These are phyloP conservation scores for Candida tetrigidarum DNA, from an alignment of 1,139 yeast genomes.

Conservation along the genomic window DNA sequence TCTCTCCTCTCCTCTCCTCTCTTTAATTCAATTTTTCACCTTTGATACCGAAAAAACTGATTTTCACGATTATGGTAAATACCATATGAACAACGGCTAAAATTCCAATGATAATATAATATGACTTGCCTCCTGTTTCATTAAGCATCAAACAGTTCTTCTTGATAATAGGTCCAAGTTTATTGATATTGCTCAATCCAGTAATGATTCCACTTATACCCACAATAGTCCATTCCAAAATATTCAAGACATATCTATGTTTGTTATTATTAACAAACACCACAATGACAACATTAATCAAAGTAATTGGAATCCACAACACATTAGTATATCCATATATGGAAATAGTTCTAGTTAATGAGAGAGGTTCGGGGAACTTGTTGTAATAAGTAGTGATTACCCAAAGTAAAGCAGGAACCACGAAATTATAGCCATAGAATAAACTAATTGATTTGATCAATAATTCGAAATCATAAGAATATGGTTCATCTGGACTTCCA, in stretches of 20 bases:
- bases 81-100: slow-evolving; percentile 43
- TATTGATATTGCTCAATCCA: slow-evolving; percentile 49
- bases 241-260: slow-evolving; percentile 37
- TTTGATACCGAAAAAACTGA: slow-evolving; percentile 50
- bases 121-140: slow-evolving; percentile 27
- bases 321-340: slow-evolving; percentile 81
- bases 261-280: slow-evolving; percentile 42
- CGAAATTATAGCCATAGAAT: slow-evolving; percentile 72
- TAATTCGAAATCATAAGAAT: slow-evolving; percentile 62
- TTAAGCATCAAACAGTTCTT: slow-evolving; percentile 36
- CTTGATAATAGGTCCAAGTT: slow-evolving; percentile 46
- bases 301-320: slow-evolving; percentile 79
- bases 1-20: too few species aligned
- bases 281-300: slow-evolving; percentile 55
- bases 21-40: slow-evolving; percentile 2
- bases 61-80: slow-evolving; percentile 51
- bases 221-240: slow-evolving; percentile 53
- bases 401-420: slow-evolving; percentile 62
- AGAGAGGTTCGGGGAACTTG: slow-evolving; percentile 45
- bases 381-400: slow-evolving; percentile 46
- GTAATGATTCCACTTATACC: slow-evolving; percentile 49
- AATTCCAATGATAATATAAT: slow-evolving; percentile 24
- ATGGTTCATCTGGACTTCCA: slow-evolving; percentile 38
- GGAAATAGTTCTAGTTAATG: slow-evolving; percentile 51
- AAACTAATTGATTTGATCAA: slow-evolving; percentile 68